Percentiles rank a stretch among this genome's conserved stretches.
Conservation (phyloP, 176 grass and related monocot genomes). For the Zea mays region DNA sequence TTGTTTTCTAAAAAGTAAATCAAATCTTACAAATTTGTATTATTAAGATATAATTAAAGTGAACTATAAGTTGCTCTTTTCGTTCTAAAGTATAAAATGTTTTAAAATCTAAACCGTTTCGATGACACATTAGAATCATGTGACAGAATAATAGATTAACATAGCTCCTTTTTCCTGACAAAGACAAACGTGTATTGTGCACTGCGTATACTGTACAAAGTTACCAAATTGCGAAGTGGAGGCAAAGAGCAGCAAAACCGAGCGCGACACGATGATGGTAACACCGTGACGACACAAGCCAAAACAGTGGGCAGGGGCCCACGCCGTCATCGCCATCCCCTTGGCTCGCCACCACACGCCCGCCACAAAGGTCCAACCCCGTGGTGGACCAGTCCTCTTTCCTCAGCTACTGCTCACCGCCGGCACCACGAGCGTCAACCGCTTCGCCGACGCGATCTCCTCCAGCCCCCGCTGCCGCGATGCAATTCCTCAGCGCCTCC, state of each 20-base stretch:
- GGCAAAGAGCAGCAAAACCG: neutral
- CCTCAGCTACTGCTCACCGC: neutral
- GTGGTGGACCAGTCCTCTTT: slow-evolving; percentile 28
- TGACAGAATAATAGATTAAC: no score
- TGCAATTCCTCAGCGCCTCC: slow-evolving; percentile 42
- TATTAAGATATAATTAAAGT: no score
- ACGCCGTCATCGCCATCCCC: slow-evolving; percentile 36
- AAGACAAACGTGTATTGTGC: neutral
- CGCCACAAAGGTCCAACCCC: slow-evolving; percentile 31
- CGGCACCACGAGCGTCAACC: slow-evolving; percentile 20
- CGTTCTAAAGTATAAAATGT: no score
- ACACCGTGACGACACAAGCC: slow-evolving; percentile 36
- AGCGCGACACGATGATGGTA: neutral
- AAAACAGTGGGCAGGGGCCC: neutral
- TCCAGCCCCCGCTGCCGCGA: neutral
- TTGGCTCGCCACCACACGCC: slow-evolving; percentile 31
- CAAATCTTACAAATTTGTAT: no score
- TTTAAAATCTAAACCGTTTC: no score
- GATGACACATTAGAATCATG: no score
- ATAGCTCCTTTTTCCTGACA: neutral
- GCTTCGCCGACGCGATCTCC: slow-evolving; percentile 24
- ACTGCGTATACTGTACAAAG: neutral
- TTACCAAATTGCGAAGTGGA: neutral
- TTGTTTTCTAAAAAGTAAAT: no score
- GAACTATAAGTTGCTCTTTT: no score